These are phyloP conservation scores for Taphrina populina DNA, from an alignment of 1,139 yeast genomes.

Conservation along the genomic window DNA sequence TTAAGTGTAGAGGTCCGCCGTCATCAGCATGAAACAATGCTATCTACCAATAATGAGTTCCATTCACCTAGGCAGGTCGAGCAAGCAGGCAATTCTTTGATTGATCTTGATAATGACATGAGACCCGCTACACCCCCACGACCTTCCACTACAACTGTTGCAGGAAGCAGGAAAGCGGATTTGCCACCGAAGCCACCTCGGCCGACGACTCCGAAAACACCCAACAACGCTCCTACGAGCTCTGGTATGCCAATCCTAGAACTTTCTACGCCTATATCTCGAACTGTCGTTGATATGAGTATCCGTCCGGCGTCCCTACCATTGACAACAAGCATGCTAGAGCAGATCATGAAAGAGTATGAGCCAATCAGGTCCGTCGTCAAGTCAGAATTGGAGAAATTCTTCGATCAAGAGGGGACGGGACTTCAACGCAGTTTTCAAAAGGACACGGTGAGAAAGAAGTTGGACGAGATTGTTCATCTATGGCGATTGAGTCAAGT, in stretches of 20 bases:
- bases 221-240: neutral
- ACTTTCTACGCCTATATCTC: neutral
- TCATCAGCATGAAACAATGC: neutral
- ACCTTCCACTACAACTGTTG: slow-evolving; percentile 7
- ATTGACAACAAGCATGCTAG: slow-evolving; percentile 11
- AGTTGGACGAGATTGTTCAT: slow-evolving; percentile 21
- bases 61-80: neutral
- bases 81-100: neutral
- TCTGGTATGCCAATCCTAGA: slow-evolving; percentile 6
- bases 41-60: neutral
- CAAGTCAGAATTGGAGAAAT: slow-evolving; percentile 15
- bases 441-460: slow-evolving; percentile 20
- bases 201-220: slow-evolving; percentile 5
- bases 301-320: slow-evolving; percentile 17
- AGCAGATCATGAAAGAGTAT: slow-evolving; percentile 11
- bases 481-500: slow-evolving; percentile 17
- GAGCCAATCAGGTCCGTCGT: slow-evolving; percentile 11
- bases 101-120: neutral
- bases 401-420: slow-evolving; percentile 21
- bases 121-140: slow-evolving; percentile 25
- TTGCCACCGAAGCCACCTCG: slow-evolving; percentile 17
- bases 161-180: neutral
- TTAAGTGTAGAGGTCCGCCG: slow-evolving; percentile 13
- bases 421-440: slow-evolving; percentile 20
- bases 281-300: neutral